phyloP scores from a whole-genome alignment of 352 stramenopile species.

The Phytophthora fragariae region DNA sequence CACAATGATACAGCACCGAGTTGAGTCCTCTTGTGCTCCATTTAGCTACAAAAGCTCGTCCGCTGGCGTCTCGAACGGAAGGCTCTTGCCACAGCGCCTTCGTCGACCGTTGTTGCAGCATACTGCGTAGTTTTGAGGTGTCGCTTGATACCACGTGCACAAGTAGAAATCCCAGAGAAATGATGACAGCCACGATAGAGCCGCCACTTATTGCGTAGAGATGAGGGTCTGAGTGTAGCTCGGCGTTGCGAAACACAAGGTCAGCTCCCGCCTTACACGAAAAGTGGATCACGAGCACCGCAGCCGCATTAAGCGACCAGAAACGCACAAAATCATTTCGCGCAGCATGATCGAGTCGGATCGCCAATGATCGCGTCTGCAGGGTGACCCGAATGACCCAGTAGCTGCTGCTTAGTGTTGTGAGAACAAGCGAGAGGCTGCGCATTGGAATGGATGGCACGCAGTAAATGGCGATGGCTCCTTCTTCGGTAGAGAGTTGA shows the following conservation, averaged over 20 bases:
- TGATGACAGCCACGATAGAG: conserved; percentile 16
- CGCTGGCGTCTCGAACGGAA: conserved; percentile 6
- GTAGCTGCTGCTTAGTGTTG: conserved; percentile 41
- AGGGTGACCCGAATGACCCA: conserved; percentile 41
- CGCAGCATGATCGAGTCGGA: conserved; percentile 26
- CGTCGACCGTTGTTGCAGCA: conserved; percentile 15
- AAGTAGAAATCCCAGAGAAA: conserved; percentile 31
- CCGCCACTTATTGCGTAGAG: conserved; percentile 46
- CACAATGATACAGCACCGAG: conserved; percentile 32
- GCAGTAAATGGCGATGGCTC: conserved; percentile 41
- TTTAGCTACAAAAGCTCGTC: conserved; percentile 27
- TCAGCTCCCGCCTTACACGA: conserved; percentile 32
- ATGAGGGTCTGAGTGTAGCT: conserved; percentile 43
- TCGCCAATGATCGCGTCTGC: conserved; percentile 30
- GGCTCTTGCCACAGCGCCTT: conserved; percentile 16
- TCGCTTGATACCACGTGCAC: conserved; percentile 18
- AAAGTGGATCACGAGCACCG: conserved; percentile 37
- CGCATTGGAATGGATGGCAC: conserved; percentile 33
- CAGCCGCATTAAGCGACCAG: conserved; percentile 18
- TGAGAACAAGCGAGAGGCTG: conserved; percentile 37
- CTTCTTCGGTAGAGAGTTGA: conserved; percentile 26
- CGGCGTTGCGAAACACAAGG: conserved; percentile 23
- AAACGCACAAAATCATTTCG: conserved; percentile 27
- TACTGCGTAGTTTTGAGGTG: neutral
- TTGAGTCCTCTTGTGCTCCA: conserved; percentile 31